phyloP scores from a whole-genome alignment of 208 protist species.

The Acanthamoeba castellanii region DNA sequence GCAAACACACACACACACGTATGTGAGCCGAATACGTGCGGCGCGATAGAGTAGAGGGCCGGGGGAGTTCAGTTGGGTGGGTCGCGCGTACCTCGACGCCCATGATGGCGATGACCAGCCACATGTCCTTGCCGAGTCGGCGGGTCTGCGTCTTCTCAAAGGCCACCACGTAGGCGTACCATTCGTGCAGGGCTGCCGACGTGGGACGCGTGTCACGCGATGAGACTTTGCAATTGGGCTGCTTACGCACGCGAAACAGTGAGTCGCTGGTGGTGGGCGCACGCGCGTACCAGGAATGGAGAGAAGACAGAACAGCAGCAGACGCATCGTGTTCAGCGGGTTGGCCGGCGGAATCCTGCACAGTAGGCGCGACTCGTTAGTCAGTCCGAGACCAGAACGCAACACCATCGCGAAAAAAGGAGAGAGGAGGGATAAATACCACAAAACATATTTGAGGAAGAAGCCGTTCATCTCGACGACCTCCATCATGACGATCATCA shows the following conservation, averaged over 20 bases:
- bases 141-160: conserved; percentile 7
- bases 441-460: conserved; percentile 69
- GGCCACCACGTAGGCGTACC: conserved; percentile 62
- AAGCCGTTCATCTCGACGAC: conserved; percentile 59
- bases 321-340: conserved; percentile 44
- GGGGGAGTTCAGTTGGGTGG: neutral
- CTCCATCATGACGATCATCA: conserved; percentile 60
- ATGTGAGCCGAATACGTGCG: neutral
- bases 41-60: neutral
- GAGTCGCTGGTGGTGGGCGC: too few species aligned
- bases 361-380: too few species aligned
- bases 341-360: conserved; percentile 25
- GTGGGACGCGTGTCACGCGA: neutral
- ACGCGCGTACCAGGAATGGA: neutral
- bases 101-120: conserved; percentile 58
- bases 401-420: neutral
- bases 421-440: neutral
- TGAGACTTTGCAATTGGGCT: neutral
- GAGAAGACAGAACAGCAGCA: conserved; percentile 25
- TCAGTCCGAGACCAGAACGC: neutral
- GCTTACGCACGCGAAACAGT: too few species aligned
- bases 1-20: too few species aligned
- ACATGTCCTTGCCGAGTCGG: conserved; percentile 52
- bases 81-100: neutral
- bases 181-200: conserved; percentile 12